A percentile compares a stretch with the other conserved stretches of the same genome.
These are phyloP conservation scores for Diaporthe destruens DNA, from an alignment of 2,329 filamentous ascomycete genomes.

Conservation along the genomic window DNA sequence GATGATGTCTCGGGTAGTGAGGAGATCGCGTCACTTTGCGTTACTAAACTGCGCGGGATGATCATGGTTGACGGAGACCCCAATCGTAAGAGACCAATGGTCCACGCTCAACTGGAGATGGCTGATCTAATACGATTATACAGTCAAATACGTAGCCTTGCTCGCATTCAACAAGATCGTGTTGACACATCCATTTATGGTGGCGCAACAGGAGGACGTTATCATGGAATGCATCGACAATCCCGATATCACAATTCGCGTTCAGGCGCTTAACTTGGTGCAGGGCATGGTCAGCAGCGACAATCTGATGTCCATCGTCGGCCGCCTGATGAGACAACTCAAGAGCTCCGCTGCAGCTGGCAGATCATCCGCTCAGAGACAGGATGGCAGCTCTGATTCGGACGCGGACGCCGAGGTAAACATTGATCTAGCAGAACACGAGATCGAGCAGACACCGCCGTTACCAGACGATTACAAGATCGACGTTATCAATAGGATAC, in stretches of 20 bases:
- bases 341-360: slow-evolving; percentile 65
- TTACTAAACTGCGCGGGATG: slow-evolving; percentile 94
- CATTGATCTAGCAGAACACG: slow-evolving; percentile 51
- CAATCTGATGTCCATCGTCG: slow-evolving; percentile 85
- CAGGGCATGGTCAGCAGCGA: slow-evolving; percentile 94
- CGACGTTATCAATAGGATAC: slow-evolving; percentile 84
- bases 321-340: slow-evolving; percentile 88
- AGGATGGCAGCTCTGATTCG: slow-evolving; percentile 58
- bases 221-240: slow-evolving; percentile 97
- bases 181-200: slow-evolving; percentile 85
- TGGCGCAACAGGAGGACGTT: slow-evolving; percentile 93
- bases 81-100: slow-evolving; percentile 74
- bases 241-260: slow-evolving; percentile 92
- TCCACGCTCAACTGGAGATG: slow-evolving; percentile 9
- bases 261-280: slow-evolving; percentile 91
- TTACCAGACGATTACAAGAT: slow-evolving; percentile 88
- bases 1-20: slow-evolving; percentile 86
- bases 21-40: slow-evolving; percentile 91
- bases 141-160: slow-evolving; percentile 96
- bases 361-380: slow-evolving; percentile 24
- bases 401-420: slow-evolving; percentile 64
- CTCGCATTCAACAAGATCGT: slow-evolving; percentile 97
- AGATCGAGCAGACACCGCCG: slow-evolving; percentile 63
- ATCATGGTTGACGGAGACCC: slow-evolving; percentile 93
- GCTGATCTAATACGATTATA: slow-evolving; percentile 6